These are phyloP conservation scores for Termitomyces sp. DNA, from an alignment of 768 basidiomycete genomes.

Conservation along the genomic window DNA sequence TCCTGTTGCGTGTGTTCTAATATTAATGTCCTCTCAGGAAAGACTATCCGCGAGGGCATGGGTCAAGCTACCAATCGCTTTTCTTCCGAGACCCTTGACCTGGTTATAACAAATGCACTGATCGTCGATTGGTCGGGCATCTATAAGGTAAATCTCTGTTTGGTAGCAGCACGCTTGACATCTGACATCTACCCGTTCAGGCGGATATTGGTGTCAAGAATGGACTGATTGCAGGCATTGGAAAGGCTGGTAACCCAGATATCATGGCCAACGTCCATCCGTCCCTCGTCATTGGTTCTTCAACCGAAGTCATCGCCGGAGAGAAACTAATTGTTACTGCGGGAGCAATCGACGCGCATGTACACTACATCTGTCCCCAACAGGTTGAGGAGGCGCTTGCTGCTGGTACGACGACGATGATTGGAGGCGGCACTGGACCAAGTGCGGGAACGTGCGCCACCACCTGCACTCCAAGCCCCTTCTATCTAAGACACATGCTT, in stretches of 20 bases:
- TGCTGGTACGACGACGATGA: slow-evolving; percentile 85
- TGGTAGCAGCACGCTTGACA: neutral
- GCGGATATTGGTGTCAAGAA: slow-evolving; percentile 92
- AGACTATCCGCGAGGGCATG: slow-evolving; percentile 95
- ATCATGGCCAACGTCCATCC: slow-evolving; percentile 77
- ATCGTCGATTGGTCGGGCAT: slow-evolving; percentile 95
- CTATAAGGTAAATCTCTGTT: slow-evolving; percentile 59
- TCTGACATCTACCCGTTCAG: slow-evolving; percentile 27
- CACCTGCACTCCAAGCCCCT: slow-evolving; percentile 88
- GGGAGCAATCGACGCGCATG: slow-evolving; percentile 86
- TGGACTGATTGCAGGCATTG: slow-evolving; percentile 79
- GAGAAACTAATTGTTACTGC: slow-evolving; percentile 93
- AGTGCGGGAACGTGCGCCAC: slow-evolving; percentile 88
- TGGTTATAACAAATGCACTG: slow-evolving; percentile 93
- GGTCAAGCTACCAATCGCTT: slow-evolving; percentile 80
- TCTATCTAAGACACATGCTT: slow-evolving; percentile 89
- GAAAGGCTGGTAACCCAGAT: slow-evolving; percentile 98
- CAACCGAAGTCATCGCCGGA: slow-evolving; percentile 93
- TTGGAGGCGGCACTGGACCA: slow-evolving; percentile 96
- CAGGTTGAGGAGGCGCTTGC: slow-evolving; percentile 83
- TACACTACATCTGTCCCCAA: slow-evolving; percentile 95
- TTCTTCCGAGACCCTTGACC: slow-evolving; percentile 68
- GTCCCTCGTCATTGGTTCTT: slow-evolving; percentile 76
- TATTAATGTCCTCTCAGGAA: slow-evolving; percentile 43
- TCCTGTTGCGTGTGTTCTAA: neutral